Percentiles rank a stretch among this genome's conserved stretches.
Evolutionary conservation across 1,284 basidiomycete genomes (phyloP).

Genomic region (Trametes pubescens): DNA sequence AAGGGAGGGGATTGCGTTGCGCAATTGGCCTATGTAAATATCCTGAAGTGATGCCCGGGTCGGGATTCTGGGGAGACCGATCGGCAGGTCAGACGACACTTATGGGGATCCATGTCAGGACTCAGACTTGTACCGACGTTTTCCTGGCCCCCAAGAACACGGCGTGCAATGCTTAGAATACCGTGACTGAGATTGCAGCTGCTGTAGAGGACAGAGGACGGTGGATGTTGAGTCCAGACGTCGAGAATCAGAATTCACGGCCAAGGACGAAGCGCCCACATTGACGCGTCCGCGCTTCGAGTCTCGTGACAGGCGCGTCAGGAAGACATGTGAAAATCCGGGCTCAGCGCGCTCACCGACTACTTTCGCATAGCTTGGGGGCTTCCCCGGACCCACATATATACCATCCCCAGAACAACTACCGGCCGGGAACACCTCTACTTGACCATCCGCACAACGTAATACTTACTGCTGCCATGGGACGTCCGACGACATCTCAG

Average conservation of each 20-base stretch:
- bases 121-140: background rate
- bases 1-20: background rate
- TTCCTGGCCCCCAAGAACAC: no score
- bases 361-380: conserved; percentile 10
- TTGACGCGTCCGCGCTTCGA: conserved; percentile 1
- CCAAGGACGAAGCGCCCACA: background rate
- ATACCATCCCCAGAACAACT: conserved; percentile 1
- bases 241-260: no score
- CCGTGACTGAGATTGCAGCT: no score
- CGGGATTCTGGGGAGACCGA: conserved; percentile 12
- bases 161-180: no score
- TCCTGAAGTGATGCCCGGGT: conserved; percentile 5
- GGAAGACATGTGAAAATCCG: conserved; percentile 31
- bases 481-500: conserved; percentile 48
- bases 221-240: no score
- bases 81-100: background rate
- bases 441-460: conserved; percentile 9
- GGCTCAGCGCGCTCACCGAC: conserved; percentile 16
- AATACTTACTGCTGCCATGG: conserved; percentile 48
- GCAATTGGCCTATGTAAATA: background rate
- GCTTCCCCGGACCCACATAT: conserved; percentile 8
- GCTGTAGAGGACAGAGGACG: no score
- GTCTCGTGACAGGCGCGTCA: conserved; percentile 28
- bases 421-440: background rate
- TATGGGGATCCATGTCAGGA: background rate